Evolutionary conservation across 2,329 filamentous ascomycete genomes (phyloP), one percentile per base, ranked within the genome.

Genomic region (Aspergillus pseudoglaucus): DNA sequence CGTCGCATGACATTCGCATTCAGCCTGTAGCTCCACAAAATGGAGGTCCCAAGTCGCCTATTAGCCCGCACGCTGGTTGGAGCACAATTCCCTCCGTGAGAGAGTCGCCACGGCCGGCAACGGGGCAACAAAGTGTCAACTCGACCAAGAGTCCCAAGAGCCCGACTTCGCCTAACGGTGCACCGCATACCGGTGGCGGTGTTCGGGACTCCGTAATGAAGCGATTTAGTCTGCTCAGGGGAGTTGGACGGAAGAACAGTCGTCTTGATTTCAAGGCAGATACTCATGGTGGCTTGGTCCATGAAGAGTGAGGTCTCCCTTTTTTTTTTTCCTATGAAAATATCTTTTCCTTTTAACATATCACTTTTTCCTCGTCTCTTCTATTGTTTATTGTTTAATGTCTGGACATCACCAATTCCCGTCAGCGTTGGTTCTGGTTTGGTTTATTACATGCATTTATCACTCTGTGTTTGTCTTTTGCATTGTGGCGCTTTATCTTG

Each of bases 221-320:
- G 72, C 74, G 89, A 60, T 75, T 94, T 55, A 93, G 87, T 64
- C 74, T 90, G 59, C 74, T 94, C 60, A 87, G 85, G 64, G 65
- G 65, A 7, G 76, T 90, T 44, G 84, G 85, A 25, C 84, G 83
- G 65, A 88, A 87, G 71, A 73, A 73, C 41, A 82, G 78, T 61
- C 84, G 81, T 64, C 71, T 60, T 49, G 77, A 72, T 62, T 74
- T 70, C 32, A 59, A 62, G 50, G 60, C 64, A 27, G 60, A 59
- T 30, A 27, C 51, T 10, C 54, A 60, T 41, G 60, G 60, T 14
- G 56, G 59, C 39, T 51, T 57, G 15, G 48, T 71, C 33, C 62
- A 53, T 33, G 69, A 71, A 55, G 69, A 72, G 57, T 72, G 54
- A 61, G 17, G 15, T 23, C 18, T 41, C 42, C 44, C 43, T 38